Evolutionary conservation across 495 filamentous ascomycete genomes (phyloP).

Genomic region (Bombardia bombarda): DNA sequence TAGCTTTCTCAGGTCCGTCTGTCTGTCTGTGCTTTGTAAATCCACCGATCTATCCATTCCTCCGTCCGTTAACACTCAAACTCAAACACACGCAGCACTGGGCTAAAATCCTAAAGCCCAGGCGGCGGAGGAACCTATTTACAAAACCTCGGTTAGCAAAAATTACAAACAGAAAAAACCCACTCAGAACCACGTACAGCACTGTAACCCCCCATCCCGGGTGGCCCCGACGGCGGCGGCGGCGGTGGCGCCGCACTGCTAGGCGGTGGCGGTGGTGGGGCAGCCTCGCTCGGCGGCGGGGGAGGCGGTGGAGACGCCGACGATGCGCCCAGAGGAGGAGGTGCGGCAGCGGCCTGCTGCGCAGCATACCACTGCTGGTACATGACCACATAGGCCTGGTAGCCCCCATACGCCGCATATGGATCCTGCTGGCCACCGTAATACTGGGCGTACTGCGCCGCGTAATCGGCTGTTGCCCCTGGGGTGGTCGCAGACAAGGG

Average conservation of each 20-base stretch:
- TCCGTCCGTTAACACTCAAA: too few species aligned
- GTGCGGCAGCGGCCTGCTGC: constrained; percentile 33
- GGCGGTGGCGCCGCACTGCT: constrained; percentile 46
- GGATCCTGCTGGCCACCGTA: constrained; percentile 65
- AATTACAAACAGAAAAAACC: neutral
- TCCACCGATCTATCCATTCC: too few species aligned
- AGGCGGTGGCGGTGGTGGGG: constrained; percentile 56
- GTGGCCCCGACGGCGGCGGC: constrained; percentile 55
- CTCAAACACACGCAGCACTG: too few species aligned
- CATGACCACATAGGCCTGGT: constrained; percentile 44
- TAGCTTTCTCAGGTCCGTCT: too few species aligned
- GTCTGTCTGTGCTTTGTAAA: too few species aligned
- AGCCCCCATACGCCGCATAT: constrained; percentile 88
- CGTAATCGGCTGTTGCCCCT: constrained; percentile 48
- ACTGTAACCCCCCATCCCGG: constrained; percentile 55
- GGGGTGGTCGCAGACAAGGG: constrained; percentile 26
- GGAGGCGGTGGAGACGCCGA: constrained; percentile 51
- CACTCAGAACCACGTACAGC: constrained; percentile 43
- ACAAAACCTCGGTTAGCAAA: constrained; percentile 12
- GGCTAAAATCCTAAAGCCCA: constrained; percentile 32
- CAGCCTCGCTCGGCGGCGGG: constrained; percentile 53
- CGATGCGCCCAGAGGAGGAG: constrained; percentile 33
- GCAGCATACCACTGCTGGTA: constrained; percentile 60
- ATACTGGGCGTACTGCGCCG: constrained; percentile 79
- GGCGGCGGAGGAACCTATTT: constrained; percentile 49